Base-by-base conservation (phyloP, 805 yeast species). In the Candida vaughaniae region DNA sequence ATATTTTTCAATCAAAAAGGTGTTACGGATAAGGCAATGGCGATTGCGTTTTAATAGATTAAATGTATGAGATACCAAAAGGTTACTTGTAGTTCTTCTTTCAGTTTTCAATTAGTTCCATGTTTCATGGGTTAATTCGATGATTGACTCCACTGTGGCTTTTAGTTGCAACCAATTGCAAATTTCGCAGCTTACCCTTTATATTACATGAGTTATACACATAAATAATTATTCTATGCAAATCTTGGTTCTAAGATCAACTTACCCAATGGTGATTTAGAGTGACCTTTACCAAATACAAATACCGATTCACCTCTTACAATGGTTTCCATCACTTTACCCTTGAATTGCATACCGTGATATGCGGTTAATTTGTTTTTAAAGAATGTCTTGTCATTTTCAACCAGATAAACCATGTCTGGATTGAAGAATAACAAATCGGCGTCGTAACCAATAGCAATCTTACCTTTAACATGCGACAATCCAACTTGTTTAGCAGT, bases 291-390 rank as follows among this genome's bases (percentile, higher is more conserved):
- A 4, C 70, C 70, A 25, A 65, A 56, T 4, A 76, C 76, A 58
- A 74, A 91, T 11, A 85, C 82, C 0, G 80, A 66, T 28, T 72
- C 65, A 3, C 97, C 97, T 47, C 96, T 71, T 11, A 91, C 70
- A 31, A 85, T 66, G 0, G 97, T 88, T 58, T 84, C 90, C 33
- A 80, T 65, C 6, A 90, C 95, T 41, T 80, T 71, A 16, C 98
- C 97, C 27, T 59, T 63, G 43, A 88, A 66, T 35, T 68, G 58
- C 64, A 67, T 68, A 4, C 95, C 95, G 51, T 86, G 72, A 56
- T 87, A 91, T 0, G 96, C 95, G 1, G 96, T 85, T 37, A 91
- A 62, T 59, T 89, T 90, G 68, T 90, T 91, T 49, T 87, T 89
- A 69, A 85, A 91, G 48, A 61, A 75, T 22, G 85, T 77, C 29